A percentile compares a stretch with the other conserved stretches of the same genome.
Conservation (phyloP, 768 basidiomycete species). For the Coprinopsis strossmayeri region DNA sequence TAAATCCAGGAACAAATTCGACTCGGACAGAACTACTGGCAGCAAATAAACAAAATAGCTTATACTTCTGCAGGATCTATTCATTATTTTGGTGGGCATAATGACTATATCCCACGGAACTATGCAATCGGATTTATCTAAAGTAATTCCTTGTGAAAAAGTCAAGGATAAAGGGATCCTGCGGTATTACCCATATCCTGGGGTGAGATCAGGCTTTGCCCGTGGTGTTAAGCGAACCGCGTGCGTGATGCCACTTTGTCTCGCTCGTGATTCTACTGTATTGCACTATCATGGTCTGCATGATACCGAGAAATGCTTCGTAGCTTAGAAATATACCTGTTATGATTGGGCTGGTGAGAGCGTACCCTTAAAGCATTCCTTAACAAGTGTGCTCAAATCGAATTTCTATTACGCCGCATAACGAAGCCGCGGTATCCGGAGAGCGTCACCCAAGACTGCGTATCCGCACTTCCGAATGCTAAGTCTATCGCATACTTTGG, state of each 20-base stretch:
- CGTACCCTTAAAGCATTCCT: constrained; percentile 90
- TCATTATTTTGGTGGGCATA: too few species aligned
- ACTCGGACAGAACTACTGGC: too few species aligned
- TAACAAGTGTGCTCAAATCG: constrained; percentile 86
- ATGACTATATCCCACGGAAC: too few species aligned
- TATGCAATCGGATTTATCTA: too few species aligned
- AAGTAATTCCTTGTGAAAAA: too few species aligned
- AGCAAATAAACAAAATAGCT: too few species aligned
- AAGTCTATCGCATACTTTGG: constrained; percentile 84
- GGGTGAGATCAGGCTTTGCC: too few species aligned
- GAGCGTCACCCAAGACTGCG: constrained; percentile 58
- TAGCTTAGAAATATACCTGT: constrained; percentile 86
- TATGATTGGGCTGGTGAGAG: constrained; percentile 80
- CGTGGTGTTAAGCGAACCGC: constrained; percentile 71
- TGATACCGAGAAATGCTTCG: constrained; percentile 86
- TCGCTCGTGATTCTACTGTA: constrained; percentile 78
- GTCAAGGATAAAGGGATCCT: too few species aligned
- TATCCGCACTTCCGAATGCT: constrained; percentile 58
- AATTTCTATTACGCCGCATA: constrained; percentile 81
- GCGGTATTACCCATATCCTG: too few species aligned
- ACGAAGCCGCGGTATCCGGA: constrained; percentile 52
- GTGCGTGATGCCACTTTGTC: constrained; percentile 64
- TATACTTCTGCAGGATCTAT: too few species aligned
- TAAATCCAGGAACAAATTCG: too few species aligned
- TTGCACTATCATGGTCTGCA: constrained; percentile 87